Evolutionary conservation across 495 filamentous ascomycete genomes (phyloP).

Genomic region (Hypoxylon cercidicola): DNA sequence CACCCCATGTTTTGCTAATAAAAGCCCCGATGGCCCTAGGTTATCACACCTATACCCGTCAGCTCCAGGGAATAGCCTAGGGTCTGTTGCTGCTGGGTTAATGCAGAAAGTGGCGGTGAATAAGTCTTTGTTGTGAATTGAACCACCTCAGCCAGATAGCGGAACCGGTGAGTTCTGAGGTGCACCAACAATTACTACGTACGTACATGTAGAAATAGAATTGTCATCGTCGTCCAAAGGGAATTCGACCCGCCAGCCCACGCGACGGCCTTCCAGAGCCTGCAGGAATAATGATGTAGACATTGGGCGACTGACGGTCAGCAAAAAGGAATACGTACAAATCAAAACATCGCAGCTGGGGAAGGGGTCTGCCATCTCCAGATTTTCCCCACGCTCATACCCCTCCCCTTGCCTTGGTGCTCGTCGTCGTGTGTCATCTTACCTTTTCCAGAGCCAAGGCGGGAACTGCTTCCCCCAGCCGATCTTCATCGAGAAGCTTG

Average conservation of each 20-base stretch:
- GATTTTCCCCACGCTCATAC: constrained; percentile 37
- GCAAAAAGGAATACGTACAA: constrained; percentile 22
- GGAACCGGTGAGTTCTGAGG: constrained; percentile 26
- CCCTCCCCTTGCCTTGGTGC: constrained; percentile 17
- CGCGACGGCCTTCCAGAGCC: constrained; percentile 18
- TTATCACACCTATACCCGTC: constrained; percentile 13
- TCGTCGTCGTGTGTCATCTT: constrained; percentile 42
- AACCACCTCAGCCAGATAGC: constrained; percentile 8
- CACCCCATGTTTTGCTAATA: constrained; percentile 20
- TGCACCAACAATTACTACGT: constrained; percentile 25
- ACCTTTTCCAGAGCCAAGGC: constrained; percentile 31
- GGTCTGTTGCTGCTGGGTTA: not conserved
- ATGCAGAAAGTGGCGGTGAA: constrained; percentile 42
- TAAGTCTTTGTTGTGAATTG: constrained; percentile 29
- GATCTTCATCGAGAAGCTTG: constrained; percentile 36
- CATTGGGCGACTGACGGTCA: constrained; percentile 25
- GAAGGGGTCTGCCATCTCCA: constrained; percentile 22
- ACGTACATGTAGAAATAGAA: not conserved
- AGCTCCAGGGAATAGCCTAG: constrained; percentile 21
- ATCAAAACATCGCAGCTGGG: constrained; percentile 18
- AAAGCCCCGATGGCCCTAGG: constrained; percentile 9
- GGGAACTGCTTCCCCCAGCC: constrained; percentile 8
- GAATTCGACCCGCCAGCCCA: constrained; percentile 7
- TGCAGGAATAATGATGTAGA: constrained; percentile 32
- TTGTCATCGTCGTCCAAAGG: constrained; percentile 11